phyloP scores from a whole-genome alignment of 345 rosid species.

The Citrus maxima region DNA sequence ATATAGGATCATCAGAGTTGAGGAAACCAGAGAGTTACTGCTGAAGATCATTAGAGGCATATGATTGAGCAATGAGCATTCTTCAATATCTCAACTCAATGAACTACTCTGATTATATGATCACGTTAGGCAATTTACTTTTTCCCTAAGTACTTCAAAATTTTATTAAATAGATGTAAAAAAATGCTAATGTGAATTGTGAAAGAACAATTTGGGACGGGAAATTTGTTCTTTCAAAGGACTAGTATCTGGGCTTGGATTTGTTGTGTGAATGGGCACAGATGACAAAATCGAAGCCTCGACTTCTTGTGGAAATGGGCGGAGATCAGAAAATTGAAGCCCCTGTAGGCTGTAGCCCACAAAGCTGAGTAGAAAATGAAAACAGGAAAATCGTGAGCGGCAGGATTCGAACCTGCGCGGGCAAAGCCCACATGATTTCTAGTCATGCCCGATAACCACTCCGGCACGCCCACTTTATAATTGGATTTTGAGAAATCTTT shows the following conservation, averaged over 20 bases:
- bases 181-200: too few relatives aligned
- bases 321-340: background rate
- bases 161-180: too few relatives aligned
- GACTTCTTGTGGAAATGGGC: too few relatives aligned
- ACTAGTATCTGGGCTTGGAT: background rate
- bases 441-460: constrained; percentile 91
- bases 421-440: constrained; percentile 90
- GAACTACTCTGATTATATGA: background rate
- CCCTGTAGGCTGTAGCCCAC: too few relatives aligned
- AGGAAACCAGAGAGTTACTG: constrained; percentile 31
- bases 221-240: background rate
- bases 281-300: too few relatives aligned
- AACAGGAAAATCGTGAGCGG: constrained; percentile 33
- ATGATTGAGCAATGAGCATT: background rate
- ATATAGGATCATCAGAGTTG: constrained; percentile 14
- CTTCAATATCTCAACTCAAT: background rate
- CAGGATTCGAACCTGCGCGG: constrained; percentile 93
- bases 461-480: constrained; percentile 48
- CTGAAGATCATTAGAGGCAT: constrained; percentile 33
- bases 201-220: too few relatives aligned
- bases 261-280: too few relatives aligned
- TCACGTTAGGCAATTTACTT: background rate
- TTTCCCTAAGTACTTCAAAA: background rate
- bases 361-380: too few relatives aligned
- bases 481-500: too few relatives aligned